Conservation (phyloP, 352 stramenopile species). For the Phytophthora pseudosyringae region DNA sequence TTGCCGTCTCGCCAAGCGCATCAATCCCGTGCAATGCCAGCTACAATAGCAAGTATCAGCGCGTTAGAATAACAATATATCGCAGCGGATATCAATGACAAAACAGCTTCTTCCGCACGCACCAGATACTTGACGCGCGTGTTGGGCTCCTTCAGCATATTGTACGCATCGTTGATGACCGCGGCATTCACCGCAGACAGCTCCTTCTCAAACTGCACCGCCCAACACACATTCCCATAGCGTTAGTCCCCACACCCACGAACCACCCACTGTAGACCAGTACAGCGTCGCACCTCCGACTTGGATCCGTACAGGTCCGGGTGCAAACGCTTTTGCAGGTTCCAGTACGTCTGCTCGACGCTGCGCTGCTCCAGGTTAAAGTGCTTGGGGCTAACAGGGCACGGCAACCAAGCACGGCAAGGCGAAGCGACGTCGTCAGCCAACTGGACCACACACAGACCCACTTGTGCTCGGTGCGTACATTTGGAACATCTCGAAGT, state of each 20-base stretch:
- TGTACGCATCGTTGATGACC: constrained; percentile 88
- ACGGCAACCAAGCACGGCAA: constrained; percentile 7
- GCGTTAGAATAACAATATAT: constrained; percentile 2
- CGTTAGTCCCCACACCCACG: neutral
- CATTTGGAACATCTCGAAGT: constrained; percentile 90
- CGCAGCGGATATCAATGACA: neutral
- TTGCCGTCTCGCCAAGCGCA: constrained; percentile 75
- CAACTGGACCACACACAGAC: neutral
- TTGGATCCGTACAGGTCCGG: constrained; percentile 88
- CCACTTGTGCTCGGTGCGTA: constrained; percentile 28
- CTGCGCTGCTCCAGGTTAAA: constrained; percentile 82
- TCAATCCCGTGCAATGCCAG: constrained; percentile 84
- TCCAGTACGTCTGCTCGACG: constrained; percentile 90
- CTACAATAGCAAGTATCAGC: constrained; percentile 33
- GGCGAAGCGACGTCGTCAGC: constrained; percentile 4
- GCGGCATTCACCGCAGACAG: constrained; percentile 80
- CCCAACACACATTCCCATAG: constrained; percentile 1
- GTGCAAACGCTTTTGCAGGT: constrained; percentile 86
- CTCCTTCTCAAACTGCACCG: constrained; percentile 77
- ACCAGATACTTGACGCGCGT: constrained; percentile 88
- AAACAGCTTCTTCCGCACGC: constrained; percentile 13
- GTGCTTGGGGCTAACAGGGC: constrained; percentile 62
- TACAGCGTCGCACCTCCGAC: constrained; percentile 57
- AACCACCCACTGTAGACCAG: neutral
- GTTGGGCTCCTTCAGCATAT: constrained; percentile 88